Evolutionary conservation across 306 rosid species (phyloP).

Genomic region (Hippophae gyantsensis): DNA sequence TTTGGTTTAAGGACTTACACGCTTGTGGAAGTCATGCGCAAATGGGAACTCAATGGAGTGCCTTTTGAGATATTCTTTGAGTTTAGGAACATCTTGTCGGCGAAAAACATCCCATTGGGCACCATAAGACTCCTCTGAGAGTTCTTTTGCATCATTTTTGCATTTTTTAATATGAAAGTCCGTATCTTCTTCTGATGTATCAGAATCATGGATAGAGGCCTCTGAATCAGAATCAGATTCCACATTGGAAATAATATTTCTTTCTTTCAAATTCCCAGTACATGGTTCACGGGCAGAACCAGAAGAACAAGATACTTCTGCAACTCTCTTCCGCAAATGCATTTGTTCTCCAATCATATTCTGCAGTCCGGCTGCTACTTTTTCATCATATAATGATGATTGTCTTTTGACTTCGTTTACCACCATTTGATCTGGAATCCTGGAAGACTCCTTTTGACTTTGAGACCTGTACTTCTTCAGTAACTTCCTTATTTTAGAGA

Average conservation of each 20-base stretch:
- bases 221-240: slow-evolving; percentile 37
- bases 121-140: slow-evolving; percentile 23
- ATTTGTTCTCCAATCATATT: slow-evolving; percentile 36
- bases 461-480: slow-evolving; percentile 63
- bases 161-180: slow-evolving; percentile 25
- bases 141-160: slow-evolving; percentile 18
- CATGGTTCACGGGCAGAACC: slow-evolving; percentile 23
- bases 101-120: slow-evolving; percentile 93
- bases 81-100: slow-evolving; percentile 83
- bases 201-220: slow-evolving; percentile 23
- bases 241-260: slow-evolving; percentile 22
- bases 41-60: slow-evolving; percentile 44
- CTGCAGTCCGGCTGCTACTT: slow-evolving; percentile 23
- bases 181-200: slow-evolving; percentile 17
- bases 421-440: slow-evolving; percentile 26
- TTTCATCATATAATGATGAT: slow-evolving; percentile 28
- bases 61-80: slow-evolving; percentile 64
- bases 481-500: slow-evolving; percentile 51
- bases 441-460: slow-evolving; percentile 34
- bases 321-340: slow-evolving; percentile 52
- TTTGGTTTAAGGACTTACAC: slow-evolving; percentile 39
- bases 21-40: slow-evolving; percentile 32
- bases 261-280: slow-evolving; percentile 26
- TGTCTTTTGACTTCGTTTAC: slow-evolving; percentile 28
- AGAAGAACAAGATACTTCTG: slow-evolving; percentile 43